These are phyloP conservation scores for Hygrophorus russula DNA, from an alignment of 768 basidiomycete species.

Conservation along the genomic window DNA sequence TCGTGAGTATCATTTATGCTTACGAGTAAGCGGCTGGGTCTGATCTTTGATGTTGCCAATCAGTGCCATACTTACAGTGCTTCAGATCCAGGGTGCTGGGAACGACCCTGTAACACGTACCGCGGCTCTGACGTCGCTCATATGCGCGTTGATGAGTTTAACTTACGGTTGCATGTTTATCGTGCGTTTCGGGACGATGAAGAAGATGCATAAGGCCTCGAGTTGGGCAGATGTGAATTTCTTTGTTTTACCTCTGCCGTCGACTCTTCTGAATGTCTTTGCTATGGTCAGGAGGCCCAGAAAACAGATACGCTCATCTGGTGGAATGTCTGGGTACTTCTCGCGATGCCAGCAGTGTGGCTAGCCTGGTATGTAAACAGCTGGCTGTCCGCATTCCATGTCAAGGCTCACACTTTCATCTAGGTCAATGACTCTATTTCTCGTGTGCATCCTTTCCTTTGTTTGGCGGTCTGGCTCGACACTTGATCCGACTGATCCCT, in stretches of 20 bases:
- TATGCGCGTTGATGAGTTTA: constrained; percentile 59
- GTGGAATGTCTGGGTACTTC: constrained; percentile 56
- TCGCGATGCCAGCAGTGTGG: constrained; percentile 59
- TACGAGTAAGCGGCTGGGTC: too few species aligned
- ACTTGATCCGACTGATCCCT: constrained; percentile 15
- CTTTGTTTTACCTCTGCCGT: too few species aligned
- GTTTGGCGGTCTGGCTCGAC: constrained; percentile 60
- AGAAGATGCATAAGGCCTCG: constrained; percentile 57
- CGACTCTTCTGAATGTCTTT: too few species aligned
- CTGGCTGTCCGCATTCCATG: not conserved
- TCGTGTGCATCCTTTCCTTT: constrained; percentile 50
- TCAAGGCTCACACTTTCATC: not conserved
- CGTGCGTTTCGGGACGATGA: constrained; percentile 60
- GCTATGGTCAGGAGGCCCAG: constrained; percentile 60
- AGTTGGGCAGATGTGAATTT: too few species aligned
- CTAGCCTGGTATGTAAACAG: constrained; percentile 42
- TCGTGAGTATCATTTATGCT: too few species aligned
- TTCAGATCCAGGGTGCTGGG: constrained; percentile 45
- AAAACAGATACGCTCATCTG: constrained; percentile 16
- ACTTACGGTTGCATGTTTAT: constrained; percentile 68
- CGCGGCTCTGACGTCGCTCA: constrained; percentile 49
- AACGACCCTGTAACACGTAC: constrained; percentile 53
- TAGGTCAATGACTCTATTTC: constrained; percentile 61
- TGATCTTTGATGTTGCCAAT: too few species aligned
- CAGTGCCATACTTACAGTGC: constrained; percentile 60